Conservation (phyloP, 805 yeast genomes). For the Priceomyces melissophilus region DNA sequence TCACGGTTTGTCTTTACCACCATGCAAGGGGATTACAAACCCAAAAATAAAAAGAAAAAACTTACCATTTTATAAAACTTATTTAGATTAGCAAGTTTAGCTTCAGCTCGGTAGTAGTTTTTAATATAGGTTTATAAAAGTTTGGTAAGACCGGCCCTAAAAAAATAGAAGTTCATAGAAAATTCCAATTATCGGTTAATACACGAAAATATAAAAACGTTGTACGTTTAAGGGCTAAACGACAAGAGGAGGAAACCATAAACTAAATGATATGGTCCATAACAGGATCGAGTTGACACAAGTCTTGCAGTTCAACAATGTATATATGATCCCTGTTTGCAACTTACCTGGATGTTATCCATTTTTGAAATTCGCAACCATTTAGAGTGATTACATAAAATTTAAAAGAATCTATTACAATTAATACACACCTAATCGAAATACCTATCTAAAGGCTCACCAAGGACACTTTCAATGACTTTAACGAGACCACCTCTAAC, state of each 20-base stretch:
- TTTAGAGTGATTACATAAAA: neutral
- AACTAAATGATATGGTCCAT: no score
- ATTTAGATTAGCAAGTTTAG: no score
- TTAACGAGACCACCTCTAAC: conserved; percentile 88
- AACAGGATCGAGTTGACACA: no score
- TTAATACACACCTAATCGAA: conserved; percentile 36
- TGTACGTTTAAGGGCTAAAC: no score
- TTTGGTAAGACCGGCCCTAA: neutral
- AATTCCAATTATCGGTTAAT: neutral
- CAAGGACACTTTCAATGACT: conserved; percentile 86
- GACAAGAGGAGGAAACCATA: no score
- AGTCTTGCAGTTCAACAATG: neutral
- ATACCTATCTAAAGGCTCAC: conserved; percentile 90
- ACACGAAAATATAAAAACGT: conserved; percentile 1
- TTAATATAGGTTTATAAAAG: neutral
- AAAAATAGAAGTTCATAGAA: conserved; percentile 2
- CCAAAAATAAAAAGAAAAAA: no score
- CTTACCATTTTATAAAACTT: no score
- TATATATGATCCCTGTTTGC: neutral
- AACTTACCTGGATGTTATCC: neutral
- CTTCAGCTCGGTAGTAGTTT: no score
- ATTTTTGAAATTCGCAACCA: conserved; percentile 1
- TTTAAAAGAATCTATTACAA: neutral
- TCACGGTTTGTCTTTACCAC: neutral
- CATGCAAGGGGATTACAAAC: no score